Evolutionary conservation across 495 filamentous ascomycete genomes (phyloP), one percentile per base, ranked within the genome.

Genomic region (Xylaria palmicola): DNA sequence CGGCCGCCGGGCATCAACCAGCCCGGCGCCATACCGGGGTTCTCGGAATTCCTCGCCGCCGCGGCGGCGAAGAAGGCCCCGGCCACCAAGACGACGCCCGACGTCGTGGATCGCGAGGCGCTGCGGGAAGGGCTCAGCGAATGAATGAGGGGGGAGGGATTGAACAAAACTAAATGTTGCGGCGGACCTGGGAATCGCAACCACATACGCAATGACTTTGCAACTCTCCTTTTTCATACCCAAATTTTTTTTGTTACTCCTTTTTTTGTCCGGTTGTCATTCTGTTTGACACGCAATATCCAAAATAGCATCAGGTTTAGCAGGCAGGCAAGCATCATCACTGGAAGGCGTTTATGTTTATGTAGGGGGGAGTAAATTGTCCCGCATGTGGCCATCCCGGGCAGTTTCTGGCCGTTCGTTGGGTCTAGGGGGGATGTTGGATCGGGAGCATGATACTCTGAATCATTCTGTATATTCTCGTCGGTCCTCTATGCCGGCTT

Each of bases 1-100:
- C 75, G 80, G 12, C 59, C 74, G 0, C 77, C 81, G 6, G 82
- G 82, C 0, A 80, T 84, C 61, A 85, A 85, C 59, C 82, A 85
- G 64, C 74, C 75, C 0, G 82, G 82, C 3, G 66, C 71, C 4
- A 74, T 85, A 22, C 81, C 82, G 0, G 81, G 82, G 1, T 83
- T 83, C 45, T 62, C 74, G 5, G 72, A 77, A 32, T 76, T 75
- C 53, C 71, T 70, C 60, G 72, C 71, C 6, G 67, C 68, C 22
- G 74, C 75, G n/a, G 67, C 73, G 61, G 71, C 72, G 24, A 73
- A 70, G 22, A 75, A 66, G 19, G 63, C 69, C n/a, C 76, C 75
- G 9, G 55, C 60, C 17, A 72, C 72, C 26, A 77, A 77, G 56
- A 79, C 80, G 13, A 66, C 62, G 20, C 76, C 79, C 6, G 73